A percentile compares a stretch with the other conserved stretches of the same genome.
These are phyloP conservation scores for Botryotinia convoluta DNA, from an alignment of 2,329 filamentous ascomycete genomes.

Conservation along the genomic window DNA sequence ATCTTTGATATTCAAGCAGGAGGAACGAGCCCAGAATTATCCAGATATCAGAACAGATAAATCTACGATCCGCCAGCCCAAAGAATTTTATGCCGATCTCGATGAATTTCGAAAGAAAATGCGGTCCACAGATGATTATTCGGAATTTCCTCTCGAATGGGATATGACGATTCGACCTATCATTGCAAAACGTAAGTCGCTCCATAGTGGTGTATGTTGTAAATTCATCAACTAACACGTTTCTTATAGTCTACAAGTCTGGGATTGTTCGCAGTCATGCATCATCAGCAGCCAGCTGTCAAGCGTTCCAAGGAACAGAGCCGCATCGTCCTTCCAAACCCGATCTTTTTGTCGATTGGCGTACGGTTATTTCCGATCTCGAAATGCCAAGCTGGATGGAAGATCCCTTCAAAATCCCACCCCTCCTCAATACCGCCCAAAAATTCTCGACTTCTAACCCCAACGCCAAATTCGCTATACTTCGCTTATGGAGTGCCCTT, in stretches of 20 bases:
- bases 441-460: conserved; percentile 34
- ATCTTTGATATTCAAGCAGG: conserved; percentile 42
- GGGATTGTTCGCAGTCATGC: conserved; percentile 43
- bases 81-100: conserved; percentile 40
- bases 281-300: conserved; percentile 36
- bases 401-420: conserved; percentile 39
- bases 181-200: conserved; percentile 40
- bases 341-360: conserved; percentile 48
- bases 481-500: conserved; percentile 48
- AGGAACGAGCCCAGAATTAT: conserved; percentile 40
- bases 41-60: conserved; percentile 42
- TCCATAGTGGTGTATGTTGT: background rate
- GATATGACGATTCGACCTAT: conserved; percentile 43
- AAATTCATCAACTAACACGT: background rate
- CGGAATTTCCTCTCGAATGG: conserved; percentile 42
- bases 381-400: conserved; percentile 35
- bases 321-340: conserved; percentile 36
- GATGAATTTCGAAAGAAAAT: conserved; percentile 27
- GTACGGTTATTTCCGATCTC: conserved; percentile 30
- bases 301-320: conserved; percentile 42
- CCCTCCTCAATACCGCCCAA: conserved; percentile 38
- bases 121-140: conserved; percentile 31
- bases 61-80: conserved; percentile 41
- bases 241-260: conserved; percentile 44
- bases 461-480: conserved; percentile 43